phyloP scores from a whole-genome alignment of 2,329 filamentous ascomycete species.

The Balansia obtecta region DNA sequence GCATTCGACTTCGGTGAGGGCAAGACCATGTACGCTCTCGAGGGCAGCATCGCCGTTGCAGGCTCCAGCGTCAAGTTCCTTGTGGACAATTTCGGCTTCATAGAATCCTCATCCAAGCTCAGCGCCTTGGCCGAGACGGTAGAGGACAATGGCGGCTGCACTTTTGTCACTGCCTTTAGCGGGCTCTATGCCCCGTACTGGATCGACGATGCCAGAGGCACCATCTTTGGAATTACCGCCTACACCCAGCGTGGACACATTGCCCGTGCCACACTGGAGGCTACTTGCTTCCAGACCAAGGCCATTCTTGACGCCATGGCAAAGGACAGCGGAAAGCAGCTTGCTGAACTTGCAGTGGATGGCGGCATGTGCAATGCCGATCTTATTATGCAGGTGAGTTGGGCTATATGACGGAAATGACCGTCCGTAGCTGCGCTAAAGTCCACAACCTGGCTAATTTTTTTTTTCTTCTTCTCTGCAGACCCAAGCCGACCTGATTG shows the following conservation, averaged over 20 bases:
- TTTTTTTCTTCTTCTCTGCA: constrained; percentile 13
- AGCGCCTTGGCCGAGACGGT: constrained; percentile 35
- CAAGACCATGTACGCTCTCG: constrained; percentile 61
- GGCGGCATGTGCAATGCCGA: constrained; percentile 74
- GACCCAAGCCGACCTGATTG: constrained; percentile 70
- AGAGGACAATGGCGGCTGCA: constrained; percentile 60
- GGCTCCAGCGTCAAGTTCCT: constrained; percentile 64
- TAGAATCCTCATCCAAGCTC: constrained; percentile 33
- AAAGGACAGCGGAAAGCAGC: constrained; percentile 61
- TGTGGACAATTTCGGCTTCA: constrained; percentile 44
- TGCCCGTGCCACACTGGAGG: constrained; percentile 67
- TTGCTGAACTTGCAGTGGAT: constrained; percentile 67
- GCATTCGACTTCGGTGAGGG: constrained; percentile 61
- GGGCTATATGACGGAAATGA: not conserved
- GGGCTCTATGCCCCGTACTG: constrained; percentile 75
- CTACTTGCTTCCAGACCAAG: constrained; percentile 73
- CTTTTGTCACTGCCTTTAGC: constrained; percentile 70
- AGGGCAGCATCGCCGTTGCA: constrained; percentile 66
- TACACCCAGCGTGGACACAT: constrained; percentile 68
- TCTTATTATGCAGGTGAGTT: constrained; percentile 56
- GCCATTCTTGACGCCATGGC: constrained; percentile 73
- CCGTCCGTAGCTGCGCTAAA: not conserved
- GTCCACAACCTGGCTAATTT: not conserved
- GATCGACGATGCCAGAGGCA: constrained; percentile 73
- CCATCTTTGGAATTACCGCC: constrained; percentile 67